phyloP scores from a whole-genome alignment of 345 rosid species.

The Eucalyptus tenuipes region DNA sequence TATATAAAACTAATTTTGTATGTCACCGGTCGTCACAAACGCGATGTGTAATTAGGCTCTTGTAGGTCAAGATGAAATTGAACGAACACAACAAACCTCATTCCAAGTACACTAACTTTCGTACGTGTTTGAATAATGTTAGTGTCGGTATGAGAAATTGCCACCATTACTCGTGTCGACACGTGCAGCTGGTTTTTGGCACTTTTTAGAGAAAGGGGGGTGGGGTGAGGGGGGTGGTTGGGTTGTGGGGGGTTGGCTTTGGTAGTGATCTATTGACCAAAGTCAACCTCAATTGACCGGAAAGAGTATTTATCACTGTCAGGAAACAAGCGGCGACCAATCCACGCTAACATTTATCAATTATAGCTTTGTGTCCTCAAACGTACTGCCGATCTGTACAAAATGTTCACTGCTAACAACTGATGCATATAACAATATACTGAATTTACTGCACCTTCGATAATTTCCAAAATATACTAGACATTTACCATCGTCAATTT shows the following conservation, averaged over 20 bases:
- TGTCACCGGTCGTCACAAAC: neutral
- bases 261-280: neutral
- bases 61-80: neutral
- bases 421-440: neutral
- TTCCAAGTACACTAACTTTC: neutral
- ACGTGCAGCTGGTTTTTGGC: neutral
- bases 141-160: neutral
- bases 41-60: neutral
- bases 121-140: neutral
- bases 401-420: neutral
- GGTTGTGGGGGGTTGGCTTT: neutral
- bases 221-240: no score
- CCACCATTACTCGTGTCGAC: neutral
- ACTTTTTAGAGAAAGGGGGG: no score
- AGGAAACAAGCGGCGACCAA: neutral
- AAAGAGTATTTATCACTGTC: neutral
- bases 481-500: neutral
- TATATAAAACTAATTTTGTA: neutral
- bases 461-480: neutral
- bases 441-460: neutral
- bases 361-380: neutral
- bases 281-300: neutral
- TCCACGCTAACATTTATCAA: neutral
- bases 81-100: neutral
- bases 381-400: neutral